A percentile compares a stretch with the other conserved stretches of the same genome.
Conservation (phyloP, 148 eudicot genomes). For the Nepenthes gracilis region DNA sequence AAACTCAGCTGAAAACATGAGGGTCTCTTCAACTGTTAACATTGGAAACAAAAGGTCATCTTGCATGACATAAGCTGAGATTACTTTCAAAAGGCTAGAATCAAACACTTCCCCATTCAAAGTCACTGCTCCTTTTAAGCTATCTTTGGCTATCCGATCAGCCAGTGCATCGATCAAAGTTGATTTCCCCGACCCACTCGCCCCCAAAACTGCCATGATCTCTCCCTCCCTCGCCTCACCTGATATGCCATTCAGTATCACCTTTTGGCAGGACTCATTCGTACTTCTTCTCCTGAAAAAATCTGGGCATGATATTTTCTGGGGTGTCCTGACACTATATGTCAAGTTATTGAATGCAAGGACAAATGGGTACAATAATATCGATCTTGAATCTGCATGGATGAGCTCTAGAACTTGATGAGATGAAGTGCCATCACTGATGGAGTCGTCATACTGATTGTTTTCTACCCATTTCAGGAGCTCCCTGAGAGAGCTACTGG, state of each 20-base stretch:
- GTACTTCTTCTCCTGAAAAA: slow-evolving; percentile 7
- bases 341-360: slow-evolving; percentile 60
- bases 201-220: slow-evolving; percentile 81
- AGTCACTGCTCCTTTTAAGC: slow-evolving; percentile 43
- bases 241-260: slow-evolving; percentile 44
- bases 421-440: slow-evolving; percentile 5
- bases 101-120: slow-evolving; percentile 63
- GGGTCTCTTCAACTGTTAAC: slow-evolving; percentile 80
- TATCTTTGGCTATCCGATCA: slow-evolving; percentile 46
- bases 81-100: slow-evolving; percentile 51
- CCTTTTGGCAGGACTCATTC: slow-evolving; percentile 15
- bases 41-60: slow-evolving; percentile 80
- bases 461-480: slow-evolving; percentile 42
- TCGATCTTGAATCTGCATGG: not conserved
- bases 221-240: slow-evolving; percentile 83
- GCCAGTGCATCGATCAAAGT: slow-evolving; percentile 76
- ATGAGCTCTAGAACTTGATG: slow-evolving; percentile 32
- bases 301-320: slow-evolving; percentile 12
- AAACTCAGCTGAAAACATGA: slow-evolving; percentile 79
- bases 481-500: slow-evolving; percentile 36
- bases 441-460: slow-evolving; percentile 13
- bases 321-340: slow-evolving; percentile 39
- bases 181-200: slow-evolving; percentile 89
- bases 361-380: slow-evolving; percentile 28
- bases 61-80: slow-evolving; percentile 92